Conservation (phyloP, 2,329 filamentous ascomycete species). For the Phaeosphaeria sp. region DNA sequence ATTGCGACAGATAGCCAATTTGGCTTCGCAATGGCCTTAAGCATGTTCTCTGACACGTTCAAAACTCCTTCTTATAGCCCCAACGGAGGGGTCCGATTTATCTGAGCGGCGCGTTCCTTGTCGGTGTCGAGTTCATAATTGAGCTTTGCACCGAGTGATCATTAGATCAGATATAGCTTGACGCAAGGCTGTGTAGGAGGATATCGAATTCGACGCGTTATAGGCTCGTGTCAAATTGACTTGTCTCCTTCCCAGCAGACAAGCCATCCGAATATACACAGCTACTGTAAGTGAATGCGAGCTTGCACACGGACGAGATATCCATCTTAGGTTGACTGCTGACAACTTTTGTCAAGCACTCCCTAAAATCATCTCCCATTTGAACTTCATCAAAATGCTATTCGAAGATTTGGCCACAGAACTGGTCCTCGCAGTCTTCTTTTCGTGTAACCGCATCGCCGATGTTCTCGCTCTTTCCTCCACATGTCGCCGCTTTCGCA, state of each 20-base stretch:
- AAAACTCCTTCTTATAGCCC: slow-evolving; percentile 55
- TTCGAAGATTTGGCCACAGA: slow-evolving; percentile 64
- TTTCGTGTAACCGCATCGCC: slow-evolving; percentile 58
- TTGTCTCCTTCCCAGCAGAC: not conserved
- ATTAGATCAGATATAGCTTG: slow-evolving; percentile 9
- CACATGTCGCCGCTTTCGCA: slow-evolving; percentile 62
- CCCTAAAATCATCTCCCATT: slow-evolving; percentile 1
- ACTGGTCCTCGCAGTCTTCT: slow-evolving; percentile 63
- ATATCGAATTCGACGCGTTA: not conserved
- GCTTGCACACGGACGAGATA: not conserved
- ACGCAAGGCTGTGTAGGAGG: slow-evolving; percentile 4
- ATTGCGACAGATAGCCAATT: slow-evolving; percentile 27
- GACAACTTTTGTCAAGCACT: not conserved
- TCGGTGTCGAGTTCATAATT: slow-evolving; percentile 34
- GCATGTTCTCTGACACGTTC: slow-evolving; percentile 30
- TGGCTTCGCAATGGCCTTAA: slow-evolving; percentile 29
- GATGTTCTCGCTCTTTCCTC: slow-evolving; percentile 62
- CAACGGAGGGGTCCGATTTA: slow-evolving; percentile 59
- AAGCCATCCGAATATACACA: not conserved
- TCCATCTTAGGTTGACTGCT: not conserved
- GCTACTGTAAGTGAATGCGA: not conserved
- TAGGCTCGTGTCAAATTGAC: not conserved
- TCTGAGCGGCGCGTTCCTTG: slow-evolving; percentile 47
- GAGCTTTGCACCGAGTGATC: slow-evolving; percentile 33
- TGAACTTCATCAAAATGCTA: slow-evolving; percentile 53